phyloP scores from a whole-genome alignment of 306 rosid species.

The Trifolium subterraneum region DNA sequence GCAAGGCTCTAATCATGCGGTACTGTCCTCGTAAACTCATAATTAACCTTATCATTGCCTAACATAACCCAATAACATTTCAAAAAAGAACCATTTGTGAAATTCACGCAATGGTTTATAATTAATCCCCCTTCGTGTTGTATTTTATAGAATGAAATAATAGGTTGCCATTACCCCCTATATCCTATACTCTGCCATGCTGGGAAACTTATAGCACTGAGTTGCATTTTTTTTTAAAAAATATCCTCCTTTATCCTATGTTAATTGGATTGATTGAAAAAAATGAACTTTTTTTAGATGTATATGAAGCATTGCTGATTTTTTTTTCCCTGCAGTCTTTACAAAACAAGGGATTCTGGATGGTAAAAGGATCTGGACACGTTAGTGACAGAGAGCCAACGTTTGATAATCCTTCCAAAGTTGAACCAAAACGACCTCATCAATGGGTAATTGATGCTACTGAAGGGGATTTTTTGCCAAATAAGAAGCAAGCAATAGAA shows the following conservation, averaged over 20 bases:
- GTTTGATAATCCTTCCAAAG: slow-evolving; percentile 60
- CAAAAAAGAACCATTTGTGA: not conserved
- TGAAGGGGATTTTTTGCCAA: slow-evolving; percentile 65
- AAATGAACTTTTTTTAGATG: slow-evolving; percentile 6
- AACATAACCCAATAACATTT: not conserved
- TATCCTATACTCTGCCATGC: not conserved
- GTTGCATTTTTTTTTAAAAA: not conserved
- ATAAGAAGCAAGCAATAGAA: slow-evolving; percentile 75
- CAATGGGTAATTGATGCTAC: slow-evolving; percentile 75
- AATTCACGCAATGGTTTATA: not conserved
- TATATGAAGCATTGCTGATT: slow-evolving; percentile 27
- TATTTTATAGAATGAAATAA: slow-evolving; percentile 18
- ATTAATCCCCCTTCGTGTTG: not conserved
- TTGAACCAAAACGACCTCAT: slow-evolving; percentile 74
- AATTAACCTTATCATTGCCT: slow-evolving; percentile 9
- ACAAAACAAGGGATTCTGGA: slow-evolving; percentile 77
- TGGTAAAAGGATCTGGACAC: slow-evolving; percentile 61
- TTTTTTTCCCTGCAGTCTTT: slow-evolving; percentile 50
- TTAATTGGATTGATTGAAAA: slow-evolving; percentile 16
- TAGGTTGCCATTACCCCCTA: not conserved
- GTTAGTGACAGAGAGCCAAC: slow-evolving; percentile 55
- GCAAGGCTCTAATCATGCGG: slow-evolving; percentile 4
- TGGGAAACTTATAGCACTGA: not conserved
- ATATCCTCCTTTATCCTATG: slow-evolving; percentile 2
- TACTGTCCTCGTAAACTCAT: slow-evolving; percentile 1